Evolutionary conservation across 2,329 filamentous ascomycete species (phyloP), one percentile per base, ranked within the genome.

Genomic region (Rhinocladiella mackenziei): DNA sequence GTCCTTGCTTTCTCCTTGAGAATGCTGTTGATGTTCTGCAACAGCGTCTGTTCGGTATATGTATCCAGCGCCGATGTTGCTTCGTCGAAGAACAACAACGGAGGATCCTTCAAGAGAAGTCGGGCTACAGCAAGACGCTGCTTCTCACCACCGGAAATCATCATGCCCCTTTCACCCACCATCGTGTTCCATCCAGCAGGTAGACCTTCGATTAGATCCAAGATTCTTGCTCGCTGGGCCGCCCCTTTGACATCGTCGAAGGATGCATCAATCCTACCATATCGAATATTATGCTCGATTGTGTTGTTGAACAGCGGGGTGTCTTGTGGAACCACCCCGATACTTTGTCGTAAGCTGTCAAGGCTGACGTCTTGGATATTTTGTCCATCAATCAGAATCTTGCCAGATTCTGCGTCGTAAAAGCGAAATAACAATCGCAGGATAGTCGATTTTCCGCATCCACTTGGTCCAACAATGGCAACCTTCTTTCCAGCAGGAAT

Each of bases 241-340:
- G 88, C 92, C 20, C 81, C 81, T 9, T 80, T 64, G 5, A 98
- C 84, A 45, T 83, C 74, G 22, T 88, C 86, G 7, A 76, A 72
- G 0, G 81, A 75, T 0, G 91, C 89, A 34, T 81, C 78, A 52
- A 97, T 77, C 55, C 85, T 79, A 38, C 92, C 92, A 63, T 98
- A 98, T 51, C 81, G 84, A 59, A 98, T 95, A 63, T 98, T 98
- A 65, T 96, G 88, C 61, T 86, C 84, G 46, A 98, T 91, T 0
- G 89, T 92, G 60, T 95, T 89, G 64, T 98, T 98, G 73, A 98
- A 98, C 1, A 98, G 74, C 0, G 92, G 89, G 0, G 92, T 97
- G 58, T 98, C 92, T 63, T 98, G 94, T 0, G 92, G 92, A 1
- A 98, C 92, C 11, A 98, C 91, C 15, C 92, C 92, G 53, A 98